Evolutionary conservation across 1,284 basidiomycete genomes (phyloP).

Genomic region (Apiotrichum veenhuisii): DNA sequence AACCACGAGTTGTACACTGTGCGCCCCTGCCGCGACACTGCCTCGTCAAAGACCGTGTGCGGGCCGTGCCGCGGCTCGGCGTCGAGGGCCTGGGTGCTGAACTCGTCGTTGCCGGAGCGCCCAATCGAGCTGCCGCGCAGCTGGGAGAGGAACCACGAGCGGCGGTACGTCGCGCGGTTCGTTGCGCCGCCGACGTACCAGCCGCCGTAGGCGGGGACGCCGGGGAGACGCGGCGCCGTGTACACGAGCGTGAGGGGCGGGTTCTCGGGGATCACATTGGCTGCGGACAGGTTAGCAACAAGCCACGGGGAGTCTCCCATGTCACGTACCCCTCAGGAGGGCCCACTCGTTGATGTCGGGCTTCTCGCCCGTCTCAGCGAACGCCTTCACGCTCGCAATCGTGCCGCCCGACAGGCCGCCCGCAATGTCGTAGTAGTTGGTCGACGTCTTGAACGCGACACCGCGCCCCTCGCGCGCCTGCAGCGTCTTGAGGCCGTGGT

Average conservation of each 20-base stretch:
- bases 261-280: neutral
- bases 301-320: neutral
- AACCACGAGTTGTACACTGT: neutral
- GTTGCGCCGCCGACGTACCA: slow-evolving; percentile 61
- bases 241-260: slow-evolving; percentile 6
- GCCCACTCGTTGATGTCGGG: slow-evolving; percentile 40
- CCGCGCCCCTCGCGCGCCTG: slow-evolving; percentile 39
- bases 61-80: slow-evolving; percentile 57
- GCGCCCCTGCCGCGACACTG: neutral
- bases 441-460: slow-evolving; percentile 50
- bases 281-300: neutral
- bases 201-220: slow-evolving; percentile 50
- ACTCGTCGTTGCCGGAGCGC: slow-evolving; percentile 2
- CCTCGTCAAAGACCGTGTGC: slow-evolving; percentile 68
- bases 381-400: slow-evolving; percentile 56
- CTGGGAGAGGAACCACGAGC: slow-evolving; percentile 70
- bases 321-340: slow-evolving; percentile 24
- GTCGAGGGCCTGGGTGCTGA: neutral
- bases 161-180: slow-evolving; percentile 68
- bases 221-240: slow-evolving; percentile 9
- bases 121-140: slow-evolving; percentile 7
- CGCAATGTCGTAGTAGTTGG: slow-evolving; percentile 55
- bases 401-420: slow-evolving; percentile 69
- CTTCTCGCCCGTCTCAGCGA: slow-evolving; percentile 47
- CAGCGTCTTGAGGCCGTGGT: slow-evolving; percentile 55